A percentile compares a stretch with the other conserved stretches of the same genome.
Evolutionary conservation across 768 basidiomycete species (phyloP).

Genomic region (Ramaria sp.): DNA sequence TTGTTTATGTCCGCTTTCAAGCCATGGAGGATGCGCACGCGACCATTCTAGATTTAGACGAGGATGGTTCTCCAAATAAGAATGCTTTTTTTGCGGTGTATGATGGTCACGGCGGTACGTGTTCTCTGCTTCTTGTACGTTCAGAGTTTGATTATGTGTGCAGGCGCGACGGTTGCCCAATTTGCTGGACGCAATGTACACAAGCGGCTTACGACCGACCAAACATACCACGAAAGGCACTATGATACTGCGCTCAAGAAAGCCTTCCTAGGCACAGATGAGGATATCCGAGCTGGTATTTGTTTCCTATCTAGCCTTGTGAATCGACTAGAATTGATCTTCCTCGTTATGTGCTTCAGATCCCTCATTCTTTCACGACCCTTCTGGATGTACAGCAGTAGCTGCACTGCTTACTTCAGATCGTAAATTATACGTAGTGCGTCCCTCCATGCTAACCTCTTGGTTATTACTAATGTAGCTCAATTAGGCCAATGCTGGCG

Average conservation of each 20-base stretch:
- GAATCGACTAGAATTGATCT: not conserved
- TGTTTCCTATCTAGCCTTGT: not conserved
- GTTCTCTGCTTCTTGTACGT: constrained; percentile 3
- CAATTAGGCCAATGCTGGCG: constrained; percentile 88
- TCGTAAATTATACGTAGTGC: constrained; percentile 67
- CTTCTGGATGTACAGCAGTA: constrained; percentile 94
- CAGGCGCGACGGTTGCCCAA: constrained; percentile 76
- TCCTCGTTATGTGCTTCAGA: constrained; percentile 33
- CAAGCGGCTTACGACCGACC: constrained; percentile 60
- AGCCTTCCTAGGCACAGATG: constrained; percentile 90
- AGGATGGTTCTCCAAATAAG: constrained; percentile 20
- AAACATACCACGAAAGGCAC: constrained; percentile 54
- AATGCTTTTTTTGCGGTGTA: constrained; percentile 94
- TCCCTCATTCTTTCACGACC: constrained; percentile 78
- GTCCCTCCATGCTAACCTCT: constrained; percentile 19
- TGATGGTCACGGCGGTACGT: constrained; percentile 93
- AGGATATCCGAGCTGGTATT: constrained; percentile 77
- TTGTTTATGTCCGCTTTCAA: constrained; percentile 21
- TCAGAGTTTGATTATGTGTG: constrained; percentile 5
- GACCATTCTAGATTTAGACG: constrained; percentile 57
- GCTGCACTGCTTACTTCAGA: constrained; percentile 75
- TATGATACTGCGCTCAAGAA: constrained; percentile 74
- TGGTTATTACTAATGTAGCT: not conserved
- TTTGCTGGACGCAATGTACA: constrained; percentile 83
- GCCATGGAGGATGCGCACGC: constrained; percentile 98